These are phyloP conservation scores for Pelargonium nanum DNA, from an alignment of 345 rosid species.

Conservation along the genomic window DNA sequence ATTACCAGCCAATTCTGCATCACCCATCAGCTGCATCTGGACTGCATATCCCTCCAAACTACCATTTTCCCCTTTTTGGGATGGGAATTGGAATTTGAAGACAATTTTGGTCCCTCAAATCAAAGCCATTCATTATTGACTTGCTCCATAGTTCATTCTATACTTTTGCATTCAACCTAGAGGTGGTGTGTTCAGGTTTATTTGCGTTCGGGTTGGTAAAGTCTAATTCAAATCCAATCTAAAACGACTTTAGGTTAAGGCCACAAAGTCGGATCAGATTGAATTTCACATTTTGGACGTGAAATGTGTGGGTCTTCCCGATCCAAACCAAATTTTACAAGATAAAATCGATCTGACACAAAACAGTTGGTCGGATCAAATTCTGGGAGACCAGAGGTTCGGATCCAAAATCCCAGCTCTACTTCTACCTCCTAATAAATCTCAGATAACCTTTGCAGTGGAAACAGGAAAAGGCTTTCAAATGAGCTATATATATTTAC, in stretches of 20 bases:
- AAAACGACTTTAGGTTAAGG: too few relatives aligned
- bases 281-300: neutral
- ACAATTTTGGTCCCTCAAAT: neutral
- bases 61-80: slow-evolving; percentile 2
- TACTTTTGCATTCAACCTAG: too few relatives aligned
- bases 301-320: neutral
- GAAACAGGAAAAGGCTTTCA: too few relatives aligned
- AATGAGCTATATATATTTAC: too few relatives aligned
- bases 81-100: neutral
- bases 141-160: neutral
- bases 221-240: too few relatives aligned
- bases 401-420: too few relatives aligned
- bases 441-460: too few relatives aligned
- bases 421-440: too few relatives aligned
- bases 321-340: neutral
- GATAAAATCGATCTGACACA: too few relatives aligned
- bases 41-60: slow-evolving; percentile 15
- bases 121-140: neutral
- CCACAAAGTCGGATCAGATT: slow-evolving; percentile 4
- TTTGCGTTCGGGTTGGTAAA: too few relatives aligned
- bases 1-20: slow-evolving; percentile 7
- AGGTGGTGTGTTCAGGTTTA: too few relatives aligned
- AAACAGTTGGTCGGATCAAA: neutral
- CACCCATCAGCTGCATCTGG: neutral
- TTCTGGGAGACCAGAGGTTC: neutral